Conservation (phyloP, 2,329 filamentous ascomycete genomes). For the Beauveria sp. region DNA sequence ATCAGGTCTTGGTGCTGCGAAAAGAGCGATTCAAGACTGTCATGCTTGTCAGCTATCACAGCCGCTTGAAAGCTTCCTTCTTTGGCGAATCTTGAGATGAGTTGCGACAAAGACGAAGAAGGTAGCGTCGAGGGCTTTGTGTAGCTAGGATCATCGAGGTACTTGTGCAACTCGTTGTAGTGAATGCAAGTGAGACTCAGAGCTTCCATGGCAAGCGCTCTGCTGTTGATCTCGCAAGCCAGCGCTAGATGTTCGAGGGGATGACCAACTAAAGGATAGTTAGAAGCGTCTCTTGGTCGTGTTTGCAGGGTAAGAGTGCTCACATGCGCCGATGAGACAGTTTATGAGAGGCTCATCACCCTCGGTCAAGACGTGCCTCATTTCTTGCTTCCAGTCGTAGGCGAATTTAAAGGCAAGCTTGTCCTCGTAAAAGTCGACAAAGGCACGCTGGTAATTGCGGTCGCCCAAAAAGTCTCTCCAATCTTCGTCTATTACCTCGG, state of each 20-base stretch:
- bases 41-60: constrained; percentile 48
- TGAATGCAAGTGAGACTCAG: constrained; percentile 58
- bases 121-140: constrained; percentile 54
- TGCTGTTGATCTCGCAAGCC: constrained; percentile 79
- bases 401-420: constrained; percentile 62
- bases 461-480: constrained; percentile 82
- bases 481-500: constrained; percentile 73
- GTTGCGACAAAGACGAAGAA: constrained; percentile 56
- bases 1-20: constrained; percentile 60
- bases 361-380: constrained; percentile 67
- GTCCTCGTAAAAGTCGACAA: constrained; percentile 93
- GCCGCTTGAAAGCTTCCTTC: constrained; percentile 65
- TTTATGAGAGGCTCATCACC: constrained; percentile 73
- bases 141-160: constrained; percentile 66
- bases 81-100: constrained; percentile 59
- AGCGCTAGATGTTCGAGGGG: constrained; percentile 94
- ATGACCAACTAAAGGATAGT: constrained; percentile 59
- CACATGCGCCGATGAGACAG: constrained; percentile 70
- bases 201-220: constrained; percentile 83
- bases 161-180: constrained; percentile 55
- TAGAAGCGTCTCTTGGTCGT: neutral
- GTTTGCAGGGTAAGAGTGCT: constrained; percentile 23
- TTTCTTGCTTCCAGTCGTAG: constrained; percentile 78
- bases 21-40: constrained; percentile 63
- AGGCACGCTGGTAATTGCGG: constrained; percentile 77